Base-by-base conservation (phyloP, 164 flowering plant genomes). In the Tetracentron sinense region DNA sequence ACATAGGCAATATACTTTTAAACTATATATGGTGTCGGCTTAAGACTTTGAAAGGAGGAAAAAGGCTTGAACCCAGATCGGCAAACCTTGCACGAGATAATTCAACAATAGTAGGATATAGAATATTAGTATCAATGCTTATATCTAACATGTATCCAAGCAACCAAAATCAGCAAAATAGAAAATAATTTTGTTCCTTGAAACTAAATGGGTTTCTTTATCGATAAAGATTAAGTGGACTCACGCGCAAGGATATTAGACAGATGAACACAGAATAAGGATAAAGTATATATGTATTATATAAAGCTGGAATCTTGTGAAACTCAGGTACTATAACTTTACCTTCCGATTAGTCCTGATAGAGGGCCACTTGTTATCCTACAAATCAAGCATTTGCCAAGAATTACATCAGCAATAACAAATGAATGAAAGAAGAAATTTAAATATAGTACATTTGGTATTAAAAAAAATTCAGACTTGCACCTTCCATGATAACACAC, bases 331-430 rank as follows among this genome's bases (percentile, higher is more conserved):
- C 27, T 35, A 3, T 3, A 23, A 52, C 22, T 15, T 76, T 83
- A 92, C 99, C 99, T 95, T 70, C 99, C 99, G 62, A 95, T 85
- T 26, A 94, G 75, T 73, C 99, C 99, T 35, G 97, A 90, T 22
- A 91, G 72, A 59, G 96, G 96, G 68, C 97, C 97, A 82, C 88
- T 86, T 60, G 95, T 91, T 58, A 91, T 91, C 90, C 99, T 94
- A 72, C 77, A 83, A 53, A 68, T 30, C 51, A n/a, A 58, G 55
- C 65, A 6, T 58, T 12, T 29, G 55, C 42, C 47, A 61, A 65
- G 48, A 53, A 44, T 54, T 30, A 68, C 4, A 50, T 42, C 29
- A 35, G 52, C 2, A 60, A 30, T 11, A 44, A 16, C 22, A 48
- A 29, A 62, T 14, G 42, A 29, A 20, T 21, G 15, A 49, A 42